These are phyloP conservation scores for Rhodomyrtus psidioides DNA, from an alignment of 441 rosid species.

Conservation along the genomic window DNA sequence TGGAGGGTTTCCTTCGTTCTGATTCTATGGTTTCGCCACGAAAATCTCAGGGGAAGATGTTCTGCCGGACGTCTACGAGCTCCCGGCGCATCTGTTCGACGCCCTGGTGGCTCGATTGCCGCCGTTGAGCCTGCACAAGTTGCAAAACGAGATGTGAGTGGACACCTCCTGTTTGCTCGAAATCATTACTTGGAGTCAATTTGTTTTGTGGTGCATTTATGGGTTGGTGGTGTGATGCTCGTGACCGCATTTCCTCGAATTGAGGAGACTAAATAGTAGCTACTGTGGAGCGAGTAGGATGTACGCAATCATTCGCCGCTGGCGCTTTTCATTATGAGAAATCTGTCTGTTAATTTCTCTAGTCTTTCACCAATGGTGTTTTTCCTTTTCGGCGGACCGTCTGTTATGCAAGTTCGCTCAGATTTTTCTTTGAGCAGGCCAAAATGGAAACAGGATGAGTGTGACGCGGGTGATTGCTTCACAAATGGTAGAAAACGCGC, in stretches of 20 bases:
- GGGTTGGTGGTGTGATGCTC: not conserved
- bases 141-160: slow-evolving; percentile 57
- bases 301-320: not conserved
- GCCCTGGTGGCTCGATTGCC: slow-evolving; percentile 39
- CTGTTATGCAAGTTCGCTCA: not conserved
- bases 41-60: slow-evolving; percentile 34
- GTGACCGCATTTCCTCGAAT: not conserved
- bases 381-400: not conserved
- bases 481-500: slow-evolving; percentile 48
- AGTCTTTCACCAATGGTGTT: not conserved
- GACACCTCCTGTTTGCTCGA: not conserved
- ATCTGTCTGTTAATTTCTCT: not conserved
- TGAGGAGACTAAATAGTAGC: not conserved
- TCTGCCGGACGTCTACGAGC: slow-evolving; percentile 37
- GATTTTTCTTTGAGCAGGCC: slow-evolving; percentile 39
- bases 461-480: slow-evolving; percentile 27
- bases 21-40: not conserved
- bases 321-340: not conserved
- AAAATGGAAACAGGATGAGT: slow-evolving; percentile 25
- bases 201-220: not conserved
- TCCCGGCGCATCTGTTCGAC: slow-evolving; percentile 58
- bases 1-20: not conserved
- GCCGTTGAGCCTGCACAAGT: slow-evolving; percentile 59
- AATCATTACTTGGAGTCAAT: not conserved
- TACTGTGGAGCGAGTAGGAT: not conserved